Base-by-base conservation (phyloP, 1,139 yeast genomes). In the Sugiyamaella castrensis region DNA sequence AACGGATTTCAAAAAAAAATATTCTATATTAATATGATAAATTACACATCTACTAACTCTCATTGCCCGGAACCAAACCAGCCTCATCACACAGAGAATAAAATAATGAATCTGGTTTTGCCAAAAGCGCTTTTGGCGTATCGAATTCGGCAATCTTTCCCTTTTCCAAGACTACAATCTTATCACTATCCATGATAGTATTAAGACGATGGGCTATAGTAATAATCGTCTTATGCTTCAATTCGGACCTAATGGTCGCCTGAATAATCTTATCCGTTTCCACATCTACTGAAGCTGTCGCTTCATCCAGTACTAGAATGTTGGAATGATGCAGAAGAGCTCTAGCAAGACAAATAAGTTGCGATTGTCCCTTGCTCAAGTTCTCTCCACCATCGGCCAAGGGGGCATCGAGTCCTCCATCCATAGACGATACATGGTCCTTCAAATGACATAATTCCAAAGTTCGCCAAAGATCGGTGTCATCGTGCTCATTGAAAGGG, bases 191-290 rank as follows among this genome's bases (percentile, higher is more conserved):
- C 75, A 86, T 71, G 40, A 87, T 86, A 0, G 95, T 87, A 57
- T 86, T 87, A 51, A 87, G 73, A 51, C 96, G 73, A 61, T 86
- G 95, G 0, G 95, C 95, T 58, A 86, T 84, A 0, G 94, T 85
- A 44, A 86, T 67, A 50, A 86, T 84, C 0, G 95, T 86, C 59
- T 82, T 76, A 53, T 81, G 75, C 42, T 69, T 71, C 63, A 85
- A 84, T 58, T 80, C 81, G 2, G 68, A 61, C 51, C 89, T 72
- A 37, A 86, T 84, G 0, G 94, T 84, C 53, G 81, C 79, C 66
- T 85, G 94, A 45, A 86, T 79, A 47, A 84, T 76, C 53, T 75
- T 76, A 59, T 86, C 95, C 0, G 95, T 86, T 60, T 84, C 84
- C 19, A 82, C 79, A 64, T 86, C 95, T 24, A 86, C 89, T 2